Percentiles rank a stretch among this genome's conserved stretches.
These are phyloP conservation scores for Aspergillus tamarii DNA, from an alignment of 2,329 filamentous ascomycete genomes.

Conservation along the genomic window DNA sequence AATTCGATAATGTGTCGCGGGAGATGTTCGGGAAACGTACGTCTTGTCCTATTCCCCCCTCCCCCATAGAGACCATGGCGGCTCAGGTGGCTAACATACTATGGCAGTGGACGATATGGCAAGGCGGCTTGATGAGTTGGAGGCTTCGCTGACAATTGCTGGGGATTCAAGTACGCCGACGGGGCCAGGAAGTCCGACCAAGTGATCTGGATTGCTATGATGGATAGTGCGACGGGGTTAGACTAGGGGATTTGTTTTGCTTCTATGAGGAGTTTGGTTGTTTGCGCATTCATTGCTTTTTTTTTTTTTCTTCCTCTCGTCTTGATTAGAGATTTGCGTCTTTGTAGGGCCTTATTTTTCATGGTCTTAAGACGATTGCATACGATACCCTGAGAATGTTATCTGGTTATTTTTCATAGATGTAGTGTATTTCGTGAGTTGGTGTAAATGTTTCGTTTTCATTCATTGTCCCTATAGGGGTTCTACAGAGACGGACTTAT, in stretches of 20 bases:
- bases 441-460: neutral
- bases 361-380: constrained; percentile 2
- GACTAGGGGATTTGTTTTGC: neutral
- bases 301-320: neutral
- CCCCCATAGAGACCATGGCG: neutral
- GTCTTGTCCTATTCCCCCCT: constrained; percentile 32
- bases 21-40: constrained; percentile 88
- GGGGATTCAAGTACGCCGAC: constrained; percentile 38
- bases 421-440: neutral
- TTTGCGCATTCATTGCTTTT: neutral
- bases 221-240: neutral
- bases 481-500: neutral
- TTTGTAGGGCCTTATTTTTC: neutral
- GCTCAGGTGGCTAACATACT: neutral
- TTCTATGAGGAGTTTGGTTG: neutral
- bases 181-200: constrained; percentile 20
- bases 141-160: constrained; percentile 68
- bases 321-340: neutral
- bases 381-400: constrained; percentile 11
- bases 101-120: constrained; percentile 90
- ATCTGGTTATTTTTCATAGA: neutral
- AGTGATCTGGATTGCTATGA: constrained; percentile 10
- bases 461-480: neutral
- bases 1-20: constrained; percentile 81
- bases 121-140: constrained; percentile 78